Evolutionary conservation across 306 rosid species (phyloP).

Genomic region (Quercus berberidifolia): DNA sequence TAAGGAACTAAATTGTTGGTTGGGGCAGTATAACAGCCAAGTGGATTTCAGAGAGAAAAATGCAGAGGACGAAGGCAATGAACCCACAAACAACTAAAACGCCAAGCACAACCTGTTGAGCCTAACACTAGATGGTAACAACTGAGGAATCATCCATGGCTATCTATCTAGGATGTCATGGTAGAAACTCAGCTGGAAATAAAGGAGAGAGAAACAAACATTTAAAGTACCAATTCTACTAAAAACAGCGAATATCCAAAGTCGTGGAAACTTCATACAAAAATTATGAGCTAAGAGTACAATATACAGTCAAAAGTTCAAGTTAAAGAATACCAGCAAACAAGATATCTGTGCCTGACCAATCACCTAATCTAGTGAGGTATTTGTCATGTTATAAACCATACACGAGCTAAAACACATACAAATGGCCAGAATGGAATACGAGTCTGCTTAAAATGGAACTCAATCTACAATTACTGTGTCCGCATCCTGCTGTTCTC

Average conservation of each 20-base stretch:
- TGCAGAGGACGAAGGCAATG: neutral
- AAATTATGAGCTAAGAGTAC: neutral
- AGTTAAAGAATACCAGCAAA: neutral
- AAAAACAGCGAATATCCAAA: neutral
- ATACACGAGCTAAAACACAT: neutral
- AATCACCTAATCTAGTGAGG: slow-evolving; percentile 9
- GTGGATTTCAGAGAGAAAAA: too few species aligned
- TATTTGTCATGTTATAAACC: neutral
- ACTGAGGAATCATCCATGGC: neutral
- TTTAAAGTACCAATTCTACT: neutral
- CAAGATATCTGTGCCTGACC: neutral
- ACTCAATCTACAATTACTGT: slow-evolving; percentile 8
- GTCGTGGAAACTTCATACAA: neutral
- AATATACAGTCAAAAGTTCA: neutral
- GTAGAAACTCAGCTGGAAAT: neutral
- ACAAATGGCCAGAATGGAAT: neutral
- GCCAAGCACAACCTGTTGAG: neutral
- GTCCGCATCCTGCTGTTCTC: slow-evolving; percentile 38
- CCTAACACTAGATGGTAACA: neutral
- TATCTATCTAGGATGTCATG: neutral
- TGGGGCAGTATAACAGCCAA: too few species aligned
- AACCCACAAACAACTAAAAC: neutral
- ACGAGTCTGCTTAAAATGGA: neutral
- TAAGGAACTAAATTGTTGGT: too few species aligned
- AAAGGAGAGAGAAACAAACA: neutral